Conservation (phyloP, 2,329 filamentous ascomycete genomes). For the Claviceps lovelessii region DNA sequence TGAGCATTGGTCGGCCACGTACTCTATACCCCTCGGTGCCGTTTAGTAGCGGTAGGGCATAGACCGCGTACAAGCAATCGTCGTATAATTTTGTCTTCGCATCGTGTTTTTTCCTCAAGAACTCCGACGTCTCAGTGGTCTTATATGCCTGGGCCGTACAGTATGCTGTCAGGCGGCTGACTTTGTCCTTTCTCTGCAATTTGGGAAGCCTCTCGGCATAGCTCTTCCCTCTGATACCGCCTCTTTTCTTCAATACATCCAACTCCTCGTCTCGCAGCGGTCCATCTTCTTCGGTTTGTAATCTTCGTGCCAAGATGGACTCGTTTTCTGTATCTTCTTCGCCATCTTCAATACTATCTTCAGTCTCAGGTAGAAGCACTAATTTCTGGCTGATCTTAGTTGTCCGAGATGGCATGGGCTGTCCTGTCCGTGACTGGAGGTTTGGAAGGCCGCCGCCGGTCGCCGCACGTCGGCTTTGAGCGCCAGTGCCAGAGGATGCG, state of each 20-base stretch:
- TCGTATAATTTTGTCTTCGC: constrained; percentile 95
- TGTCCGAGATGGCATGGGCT: constrained; percentile 64
- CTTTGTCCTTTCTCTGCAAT: constrained; percentile 68
- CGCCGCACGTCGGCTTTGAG: constrained; percentile 13
- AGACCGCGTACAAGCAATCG: constrained; percentile 91
- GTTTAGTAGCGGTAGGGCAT: constrained; percentile 77
- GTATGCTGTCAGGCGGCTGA: constrained; percentile 85
- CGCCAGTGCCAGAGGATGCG: constrained; percentile 8
- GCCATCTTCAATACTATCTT: constrained; percentile 38
- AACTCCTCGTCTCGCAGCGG: constrained; percentile 56
- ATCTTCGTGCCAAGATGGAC: constrained; percentile 19
- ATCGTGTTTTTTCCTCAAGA: constrained; percentile 73
- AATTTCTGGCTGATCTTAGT: constrained; percentile 94
- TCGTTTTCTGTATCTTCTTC: constrained; percentile 45
- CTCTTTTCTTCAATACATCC: constrained; percentile 47
- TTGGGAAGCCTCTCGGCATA: constrained; percentile 91
- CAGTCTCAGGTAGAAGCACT: constrained; percentile 80
- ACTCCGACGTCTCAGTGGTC: constrained; percentile 73
- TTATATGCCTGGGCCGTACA: constrained; percentile 92
- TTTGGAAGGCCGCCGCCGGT: constrained; percentile 26
- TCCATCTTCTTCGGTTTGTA: constrained; percentile 44
- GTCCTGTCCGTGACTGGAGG: constrained; percentile 31
- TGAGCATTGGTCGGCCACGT: constrained; percentile 78
- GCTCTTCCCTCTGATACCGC: constrained; percentile 59
- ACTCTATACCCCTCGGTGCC: constrained; percentile 78